Evolutionary conservation across 257 asterid species (phyloP), one percentile per base, ranked within the genome.

Genomic region (Salvia miltiorrhiza): DNA sequence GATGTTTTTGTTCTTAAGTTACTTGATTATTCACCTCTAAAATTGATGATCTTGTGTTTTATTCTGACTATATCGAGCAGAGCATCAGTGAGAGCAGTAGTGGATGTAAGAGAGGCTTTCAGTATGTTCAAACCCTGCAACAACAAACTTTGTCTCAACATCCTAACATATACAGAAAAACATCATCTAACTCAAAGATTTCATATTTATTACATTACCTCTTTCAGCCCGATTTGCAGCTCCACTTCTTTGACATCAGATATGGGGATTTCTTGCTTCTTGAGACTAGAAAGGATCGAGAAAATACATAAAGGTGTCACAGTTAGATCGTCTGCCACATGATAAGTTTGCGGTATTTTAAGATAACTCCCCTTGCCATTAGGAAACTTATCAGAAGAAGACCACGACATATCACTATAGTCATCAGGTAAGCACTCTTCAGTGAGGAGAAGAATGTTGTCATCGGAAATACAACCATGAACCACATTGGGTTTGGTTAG

Each of bases 241-340:
- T 43, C 58, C 33, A 69, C 21, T 43, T 69, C 58, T 41, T 28
- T 33, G 11, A 69, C 56, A 41, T 69, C 74, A 30, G 66, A 69
- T 1, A 69, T 0, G 0, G 39, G 37, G 28, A 69, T 19, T 11
- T 30, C 20, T 17, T 43, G n/a, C 10, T 11, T 1, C 2, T 7
- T 30, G 16, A 69, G 23, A 44, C 23, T 12, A 3, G 74, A 41
- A 19, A 43, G 12, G 58, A 14, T 28, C 0, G 66, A 30, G 2
- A 7, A 11, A 43, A 10, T 10, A 14, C 58, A 12, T 19, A 30
- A 63, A n/a, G 40, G 68, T 0, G 54, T 41, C 1, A 63, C 14
- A 3, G 32, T 45, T 7, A 64, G 16, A 49, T 49, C 56, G 19
- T 49, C 56, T 7, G 4, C 30, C 47, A 58, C 45, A 1, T 14